Conservation (phyloP, 2,329 filamentous ascomycete species). For the Fusarium nodosum region DNA sequence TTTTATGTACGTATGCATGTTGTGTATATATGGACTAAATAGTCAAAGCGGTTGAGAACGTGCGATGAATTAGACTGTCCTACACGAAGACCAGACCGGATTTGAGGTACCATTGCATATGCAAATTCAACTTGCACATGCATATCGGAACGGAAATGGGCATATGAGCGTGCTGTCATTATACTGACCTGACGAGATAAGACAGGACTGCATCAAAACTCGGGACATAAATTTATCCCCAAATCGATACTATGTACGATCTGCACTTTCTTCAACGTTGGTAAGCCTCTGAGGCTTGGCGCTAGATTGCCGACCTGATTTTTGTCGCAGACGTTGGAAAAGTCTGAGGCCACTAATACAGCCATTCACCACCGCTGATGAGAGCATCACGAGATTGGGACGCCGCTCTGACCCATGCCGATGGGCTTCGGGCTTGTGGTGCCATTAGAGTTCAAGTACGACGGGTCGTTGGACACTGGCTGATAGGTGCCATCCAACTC, state of each 20-base stretch:
- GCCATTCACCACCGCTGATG: constrained; percentile 31
- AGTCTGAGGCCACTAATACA: constrained; percentile 46
- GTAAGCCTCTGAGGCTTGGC: constrained; percentile 38
- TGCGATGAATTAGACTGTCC: constrained; percentile 48
- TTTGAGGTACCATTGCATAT: constrained; percentile 49
- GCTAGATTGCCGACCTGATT: constrained; percentile 31
- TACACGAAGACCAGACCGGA: constrained; percentile 46
- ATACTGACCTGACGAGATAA: constrained; percentile 14
- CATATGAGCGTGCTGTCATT: constrained; percentile 30
- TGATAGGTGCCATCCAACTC: constrained; percentile 38
- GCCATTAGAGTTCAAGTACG: constrained; percentile 47
- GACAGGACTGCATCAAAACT: constrained; percentile 19
- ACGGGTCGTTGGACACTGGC: constrained; percentile 36
- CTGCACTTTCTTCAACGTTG: constrained; percentile 36
- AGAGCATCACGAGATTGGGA: constrained; percentile 47
- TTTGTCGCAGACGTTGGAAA: constrained; percentile 44
- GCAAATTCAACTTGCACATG: constrained; percentile 43
- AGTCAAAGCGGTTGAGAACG: constrained; percentile 48
- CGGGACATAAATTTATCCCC: constrained; percentile 28
- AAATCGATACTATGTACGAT: constrained; percentile 17
- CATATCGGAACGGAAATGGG: constrained; percentile 41
- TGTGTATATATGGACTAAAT: constrained; percentile 22
- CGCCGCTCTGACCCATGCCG: constrained; percentile 50
- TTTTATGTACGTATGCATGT: constrained; percentile 27
- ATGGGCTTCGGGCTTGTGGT: constrained; percentile 47